These are phyloP conservation scores for Periglandula ipomoeae DNA, from an alignment of 2,329 filamentous ascomycete genomes.

Conservation along the genomic window DNA sequence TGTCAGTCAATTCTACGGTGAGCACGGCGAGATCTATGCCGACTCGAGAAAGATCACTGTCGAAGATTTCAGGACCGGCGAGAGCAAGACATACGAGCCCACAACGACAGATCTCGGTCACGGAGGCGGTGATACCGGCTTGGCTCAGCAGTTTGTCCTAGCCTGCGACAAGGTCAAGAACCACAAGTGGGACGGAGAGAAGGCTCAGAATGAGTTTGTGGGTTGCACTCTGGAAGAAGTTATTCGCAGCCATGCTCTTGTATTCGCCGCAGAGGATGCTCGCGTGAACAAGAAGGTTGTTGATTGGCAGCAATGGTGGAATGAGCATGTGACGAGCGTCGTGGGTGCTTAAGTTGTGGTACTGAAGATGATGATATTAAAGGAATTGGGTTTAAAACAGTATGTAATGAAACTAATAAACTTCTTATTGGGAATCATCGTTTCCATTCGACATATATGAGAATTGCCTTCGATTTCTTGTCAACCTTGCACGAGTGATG, in stretches of 20 bases:
- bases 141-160: slow-evolving; percentile 72
- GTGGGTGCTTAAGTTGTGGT: background rate
- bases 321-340: slow-evolving; percentile 20
- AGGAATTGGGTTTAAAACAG: too few relatives aligned
- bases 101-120: slow-evolving; percentile 28
- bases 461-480: too few relatives aligned
- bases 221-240: slow-evolving; percentile 81
- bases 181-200: slow-evolving; percentile 52
- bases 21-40: slow-evolving; percentile 75
- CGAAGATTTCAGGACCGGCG: slow-evolving; percentile 43
- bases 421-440: too few relatives aligned
- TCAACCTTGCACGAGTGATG: too few relatives aligned
- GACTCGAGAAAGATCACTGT: slow-evolving; percentile 71
- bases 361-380: too few relatives aligned
- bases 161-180: slow-evolving; percentile 76
- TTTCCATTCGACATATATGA: too few relatives aligned
- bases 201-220: slow-evolving; percentile 66
- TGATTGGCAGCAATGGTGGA: slow-evolving; percentile 72
- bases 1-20: slow-evolving; percentile 78
- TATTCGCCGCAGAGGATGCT: slow-evolving; percentile 90
- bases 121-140: slow-evolving; percentile 37
- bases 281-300: slow-evolving; percentile 60
- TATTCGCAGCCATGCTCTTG: slow-evolving; percentile 81
- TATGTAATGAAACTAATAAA: too few relatives aligned
- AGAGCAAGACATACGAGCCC: slow-evolving; percentile 21